These are phyloP conservation scores for Bretziella fagacearum DNA, from an alignment of 2,329 filamentous ascomycete species.

Conservation along the genomic window DNA sequence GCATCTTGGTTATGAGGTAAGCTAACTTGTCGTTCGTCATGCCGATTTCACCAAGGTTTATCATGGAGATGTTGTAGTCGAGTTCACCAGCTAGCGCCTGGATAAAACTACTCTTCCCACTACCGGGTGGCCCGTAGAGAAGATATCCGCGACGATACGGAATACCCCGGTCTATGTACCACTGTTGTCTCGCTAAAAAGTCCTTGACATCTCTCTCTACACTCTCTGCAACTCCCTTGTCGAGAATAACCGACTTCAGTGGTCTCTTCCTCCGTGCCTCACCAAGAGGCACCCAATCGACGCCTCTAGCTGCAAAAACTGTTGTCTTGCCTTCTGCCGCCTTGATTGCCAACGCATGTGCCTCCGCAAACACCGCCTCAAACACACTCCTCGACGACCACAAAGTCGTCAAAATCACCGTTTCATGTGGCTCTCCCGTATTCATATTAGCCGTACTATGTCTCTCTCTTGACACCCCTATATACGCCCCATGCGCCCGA, in stretches of 20 bases:
- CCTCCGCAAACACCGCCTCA: conserved; percentile 75
- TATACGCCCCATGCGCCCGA: conserved; percentile 72
- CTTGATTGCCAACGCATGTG: conserved; percentile 60
- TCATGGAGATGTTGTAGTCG: conserved; percentile 81
- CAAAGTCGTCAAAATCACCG: conserved; percentile 76
- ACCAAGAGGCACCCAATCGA: conserved; percentile 73
- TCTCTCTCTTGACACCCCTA: conserved; percentile 72
- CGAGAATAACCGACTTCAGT: conserved; percentile 71
- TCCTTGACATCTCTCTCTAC: conserved; percentile 69
- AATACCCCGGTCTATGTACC: conserved; percentile 91
- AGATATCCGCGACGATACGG: conserved; percentile 83
- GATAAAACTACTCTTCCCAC: conserved; percentile 90
- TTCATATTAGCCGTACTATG: conserved; percentile 66
- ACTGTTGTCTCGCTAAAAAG: conserved; percentile 61
- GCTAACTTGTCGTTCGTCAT: conserved; percentile 81
- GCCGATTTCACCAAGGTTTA: conserved; percentile 79
- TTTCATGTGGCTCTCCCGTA: conserved; percentile 85
- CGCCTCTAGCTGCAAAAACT: conserved; percentile 71
- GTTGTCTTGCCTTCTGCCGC: conserved; percentile 83
- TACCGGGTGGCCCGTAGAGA: conserved; percentile 75
- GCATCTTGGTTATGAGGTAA: conserved; percentile 70
- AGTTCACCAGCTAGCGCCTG: conserved; percentile 85
- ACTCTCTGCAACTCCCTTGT: conserved; percentile 64
- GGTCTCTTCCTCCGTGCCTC: conserved; percentile 74
- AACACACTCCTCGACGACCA: conserved; percentile 83